Percentiles rank a stretch among this genome's conserved stretches.
Evolutionary conservation across 2,329 filamentous ascomycete species (phyloP).

Genomic region (Amylocarpus encephaloides): DNA sequence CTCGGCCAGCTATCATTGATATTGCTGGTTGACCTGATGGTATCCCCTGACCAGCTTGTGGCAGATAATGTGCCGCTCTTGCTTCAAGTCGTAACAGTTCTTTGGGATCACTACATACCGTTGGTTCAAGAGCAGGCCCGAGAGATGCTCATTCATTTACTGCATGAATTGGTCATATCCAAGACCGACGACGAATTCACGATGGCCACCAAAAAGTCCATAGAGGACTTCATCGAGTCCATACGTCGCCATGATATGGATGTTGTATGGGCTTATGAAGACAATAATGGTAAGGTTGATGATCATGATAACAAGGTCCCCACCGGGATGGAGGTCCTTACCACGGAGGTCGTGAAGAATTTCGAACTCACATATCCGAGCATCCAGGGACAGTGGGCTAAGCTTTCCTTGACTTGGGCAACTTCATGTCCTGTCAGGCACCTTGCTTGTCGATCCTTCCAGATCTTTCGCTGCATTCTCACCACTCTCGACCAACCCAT

Average conservation of each 20-base stretch:
- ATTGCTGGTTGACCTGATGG: constrained; percentile 90
- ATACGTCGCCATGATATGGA: constrained; percentile 77
- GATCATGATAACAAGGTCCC: constrained; percentile 76
- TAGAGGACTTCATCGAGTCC: constrained; percentile 82
- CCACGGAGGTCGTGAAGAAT: constrained; percentile 73
- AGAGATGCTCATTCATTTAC: constrained; percentile 96
- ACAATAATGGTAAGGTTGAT: constrained; percentile 74
- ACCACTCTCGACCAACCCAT: constrained; percentile 87
- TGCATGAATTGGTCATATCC: constrained; percentile 87
- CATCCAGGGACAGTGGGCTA: constrained; percentile 86
- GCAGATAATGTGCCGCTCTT: constrained; percentile 78
- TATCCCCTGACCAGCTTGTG: constrained; percentile 76
- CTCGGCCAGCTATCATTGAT: constrained; percentile 90
- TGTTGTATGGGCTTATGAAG: constrained; percentile 91
- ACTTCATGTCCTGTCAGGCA: constrained; percentile 94
- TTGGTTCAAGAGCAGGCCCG: constrained; percentile 94
- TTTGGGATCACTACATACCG: constrained; percentile 96
- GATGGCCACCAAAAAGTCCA: constrained; percentile 57
- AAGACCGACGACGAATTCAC: constrained; percentile 65
- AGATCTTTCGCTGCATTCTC: constrained; percentile 90
- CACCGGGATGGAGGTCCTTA: constrained; percentile 77
- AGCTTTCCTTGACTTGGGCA: constrained; percentile 87
- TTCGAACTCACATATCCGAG: constrained; percentile 80
- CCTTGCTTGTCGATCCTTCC: constrained; percentile 92
- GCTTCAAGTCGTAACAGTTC: constrained; percentile 82